Evolutionary conservation across 257 asterid genomes (phyloP).

Genomic region (Solanum commersonii): DNA sequence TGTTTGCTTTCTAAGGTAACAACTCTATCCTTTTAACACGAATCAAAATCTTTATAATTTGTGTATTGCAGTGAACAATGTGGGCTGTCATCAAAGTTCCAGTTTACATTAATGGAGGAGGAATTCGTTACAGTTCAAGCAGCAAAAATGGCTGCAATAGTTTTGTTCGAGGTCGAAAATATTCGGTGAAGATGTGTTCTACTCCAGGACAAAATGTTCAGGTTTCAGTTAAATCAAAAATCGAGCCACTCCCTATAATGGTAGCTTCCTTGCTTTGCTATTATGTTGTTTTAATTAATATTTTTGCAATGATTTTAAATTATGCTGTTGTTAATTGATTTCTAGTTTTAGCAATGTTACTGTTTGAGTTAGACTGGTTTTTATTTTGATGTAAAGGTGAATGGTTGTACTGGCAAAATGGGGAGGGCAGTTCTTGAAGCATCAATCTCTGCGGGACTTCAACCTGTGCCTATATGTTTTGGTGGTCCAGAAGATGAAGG

Average conservation of each 20-base stretch:
- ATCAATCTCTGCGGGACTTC: slow-evolving; percentile 76
- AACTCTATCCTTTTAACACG: too few relatives aligned
- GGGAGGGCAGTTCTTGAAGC: slow-evolving; percentile 94
- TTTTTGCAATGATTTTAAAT: background rate
- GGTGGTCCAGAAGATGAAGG: slow-evolving; percentile 72
- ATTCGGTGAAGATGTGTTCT: slow-evolving; percentile 17
- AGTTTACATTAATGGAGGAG: slow-evolving; percentile 3
- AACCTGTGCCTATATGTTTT: slow-evolving; percentile 64
- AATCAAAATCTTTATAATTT: background rate
- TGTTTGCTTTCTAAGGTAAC: background rate
- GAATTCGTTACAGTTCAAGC: slow-evolving; percentile 6
- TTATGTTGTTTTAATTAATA: background rate
- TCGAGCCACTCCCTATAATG: slow-evolving; percentile 35
- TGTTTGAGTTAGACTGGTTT: background rate
- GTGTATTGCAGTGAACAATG: slow-evolving; percentile 10
- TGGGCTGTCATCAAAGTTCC: slow-evolving; percentile 25
- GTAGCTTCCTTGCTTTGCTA: slow-evolving; percentile 8
- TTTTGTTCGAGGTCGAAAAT: slow-evolving; percentile 8
- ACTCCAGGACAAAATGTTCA: slow-evolving; percentile 9
- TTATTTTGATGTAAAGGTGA: slow-evolving; percentile 39
- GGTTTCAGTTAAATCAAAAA: slow-evolving; percentile 6
- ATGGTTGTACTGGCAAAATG: slow-evolving; percentile 89
- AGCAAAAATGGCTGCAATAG: slow-evolving; percentile 3
- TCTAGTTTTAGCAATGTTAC: background rate
- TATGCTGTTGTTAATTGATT: background rate